Conservation (phyloP, 345 rosid species). For the Syzygium grande region DNA sequence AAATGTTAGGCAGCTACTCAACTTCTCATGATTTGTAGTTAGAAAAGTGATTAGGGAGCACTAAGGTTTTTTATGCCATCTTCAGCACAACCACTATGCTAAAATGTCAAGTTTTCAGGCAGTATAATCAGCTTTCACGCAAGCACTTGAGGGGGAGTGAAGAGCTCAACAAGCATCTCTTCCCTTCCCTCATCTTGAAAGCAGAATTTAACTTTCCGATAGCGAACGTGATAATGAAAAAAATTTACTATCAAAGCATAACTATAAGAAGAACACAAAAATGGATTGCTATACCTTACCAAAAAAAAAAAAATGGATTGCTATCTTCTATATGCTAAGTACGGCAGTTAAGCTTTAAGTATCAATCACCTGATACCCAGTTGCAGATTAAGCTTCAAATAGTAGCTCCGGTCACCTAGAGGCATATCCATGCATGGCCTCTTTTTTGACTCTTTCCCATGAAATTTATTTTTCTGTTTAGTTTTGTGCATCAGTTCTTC, state of each 20-base stretch:
- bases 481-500: constrained; percentile 23
- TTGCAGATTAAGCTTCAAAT: constrained; percentile 83
- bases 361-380: constrained; percentile 74
- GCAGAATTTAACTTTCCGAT: background rate
- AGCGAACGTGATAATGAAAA: background rate
- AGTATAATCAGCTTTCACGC: background rate
- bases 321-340: background rate
- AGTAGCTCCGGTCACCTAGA: constrained; percentile 42
- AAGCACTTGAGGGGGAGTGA: background rate
- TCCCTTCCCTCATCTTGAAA: background rate
- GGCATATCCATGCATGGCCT: constrained; percentile 35
- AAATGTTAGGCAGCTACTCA: background rate
- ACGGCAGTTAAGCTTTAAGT: constrained; percentile 6
- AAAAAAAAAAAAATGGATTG: background rate
- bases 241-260: background rate
- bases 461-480: constrained; percentile 33
- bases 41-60: background rate
- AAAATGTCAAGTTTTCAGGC: background rate
- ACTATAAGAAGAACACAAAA: background rate
- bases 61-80: background rate
- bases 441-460: constrained; percentile 32
- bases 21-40: background rate
- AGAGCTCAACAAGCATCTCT: background rate
- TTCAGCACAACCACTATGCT: background rate
- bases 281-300: background rate